Evolutionary conservation across 345 rosid genomes (phyloP).

Genomic region (Linum usitatissimum): DNA sequence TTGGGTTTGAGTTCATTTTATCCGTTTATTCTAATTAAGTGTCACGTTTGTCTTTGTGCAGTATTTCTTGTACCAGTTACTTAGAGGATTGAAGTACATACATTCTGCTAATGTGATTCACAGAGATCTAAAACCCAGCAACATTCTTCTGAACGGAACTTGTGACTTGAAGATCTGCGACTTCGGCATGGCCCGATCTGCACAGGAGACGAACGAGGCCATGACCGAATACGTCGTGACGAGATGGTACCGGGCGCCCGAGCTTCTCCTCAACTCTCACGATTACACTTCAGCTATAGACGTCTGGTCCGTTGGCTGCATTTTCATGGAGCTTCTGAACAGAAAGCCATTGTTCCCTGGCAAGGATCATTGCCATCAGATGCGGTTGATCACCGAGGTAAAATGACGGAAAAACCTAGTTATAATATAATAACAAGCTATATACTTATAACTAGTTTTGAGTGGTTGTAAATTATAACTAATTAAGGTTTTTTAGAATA

Average conservation of each 20-base stretch:
- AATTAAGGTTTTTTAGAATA: no score
- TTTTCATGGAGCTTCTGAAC: conserved; percentile 95
- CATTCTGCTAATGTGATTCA: conserved; percentile 95
- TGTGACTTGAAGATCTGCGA: conserved; percentile 92
- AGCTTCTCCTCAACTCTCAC: conserved; percentile 74
- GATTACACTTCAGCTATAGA: conserved; percentile 90
- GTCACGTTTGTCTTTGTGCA: no score
- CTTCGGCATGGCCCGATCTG: conserved; percentile 86
- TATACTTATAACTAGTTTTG: no score
- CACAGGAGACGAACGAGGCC: conserved; percentile 66
- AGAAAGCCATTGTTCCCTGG: conserved; percentile 91
- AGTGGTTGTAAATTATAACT: no score
- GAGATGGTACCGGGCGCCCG: conserved; percentile 97
- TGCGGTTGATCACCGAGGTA: conserved; percentile 90
- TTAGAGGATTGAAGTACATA: conserved; percentile 86
- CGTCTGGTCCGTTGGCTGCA: conserved; percentile 99
- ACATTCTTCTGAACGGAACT: conserved; percentile 68
- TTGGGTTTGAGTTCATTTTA: no score
- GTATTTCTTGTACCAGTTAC: conserved; percentile 93
- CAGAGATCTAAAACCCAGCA: conserved; percentile 89
- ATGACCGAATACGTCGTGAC: conserved; percentile 99
- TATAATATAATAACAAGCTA: no score
- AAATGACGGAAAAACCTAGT: no score
- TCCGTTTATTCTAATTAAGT: no score
- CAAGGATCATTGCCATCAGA: conserved; percentile 85